Percentiles rank a stretch among this genome's conserved stretches.
These are phyloP conservation scores for Globisporangium takayamanum DNA, from an alignment of 352 stramenopile species.

Conservation along the genomic window DNA sequence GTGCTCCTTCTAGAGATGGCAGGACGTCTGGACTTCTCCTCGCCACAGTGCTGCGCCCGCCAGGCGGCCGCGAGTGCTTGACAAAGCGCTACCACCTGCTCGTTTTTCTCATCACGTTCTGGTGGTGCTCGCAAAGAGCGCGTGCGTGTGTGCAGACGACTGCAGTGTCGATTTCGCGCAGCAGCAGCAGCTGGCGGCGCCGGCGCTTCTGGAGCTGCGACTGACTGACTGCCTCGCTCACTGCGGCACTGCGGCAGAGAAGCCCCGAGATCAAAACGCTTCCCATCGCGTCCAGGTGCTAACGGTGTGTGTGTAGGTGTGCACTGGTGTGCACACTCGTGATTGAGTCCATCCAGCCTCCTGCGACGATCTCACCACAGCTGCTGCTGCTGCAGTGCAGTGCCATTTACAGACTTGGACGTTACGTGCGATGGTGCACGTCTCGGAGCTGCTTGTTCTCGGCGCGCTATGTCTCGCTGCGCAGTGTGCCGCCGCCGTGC, in stretches of 20 bases:
- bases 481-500: constrained; percentile 2
- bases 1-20: too few relatives aligned
- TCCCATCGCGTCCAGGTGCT: neutral
- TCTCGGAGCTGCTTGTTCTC: neutral
- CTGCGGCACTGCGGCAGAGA: neutral
- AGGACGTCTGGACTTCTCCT: neutral
- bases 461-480: neutral
- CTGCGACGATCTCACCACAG: neutral
- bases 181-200: neutral
- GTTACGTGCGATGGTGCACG: neutral
- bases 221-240: neutral
- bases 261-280: neutral
- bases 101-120: neutral
- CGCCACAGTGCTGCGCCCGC: too few relatives aligned
- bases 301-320: neutral
- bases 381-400: neutral
- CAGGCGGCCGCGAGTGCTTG: neutral
- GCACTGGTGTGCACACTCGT: neutral
- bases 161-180: neutral
- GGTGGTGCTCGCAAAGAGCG: neutral
- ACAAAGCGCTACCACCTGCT: neutral
- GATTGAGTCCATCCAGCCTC: neutral
- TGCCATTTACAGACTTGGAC: neutral
- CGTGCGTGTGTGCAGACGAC: too few relatives aligned
- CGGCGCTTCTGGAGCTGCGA: neutral